phyloP scores from a whole-genome alignment of 805 yeast genomes.

The Starmerella riodocensis region DNA sequence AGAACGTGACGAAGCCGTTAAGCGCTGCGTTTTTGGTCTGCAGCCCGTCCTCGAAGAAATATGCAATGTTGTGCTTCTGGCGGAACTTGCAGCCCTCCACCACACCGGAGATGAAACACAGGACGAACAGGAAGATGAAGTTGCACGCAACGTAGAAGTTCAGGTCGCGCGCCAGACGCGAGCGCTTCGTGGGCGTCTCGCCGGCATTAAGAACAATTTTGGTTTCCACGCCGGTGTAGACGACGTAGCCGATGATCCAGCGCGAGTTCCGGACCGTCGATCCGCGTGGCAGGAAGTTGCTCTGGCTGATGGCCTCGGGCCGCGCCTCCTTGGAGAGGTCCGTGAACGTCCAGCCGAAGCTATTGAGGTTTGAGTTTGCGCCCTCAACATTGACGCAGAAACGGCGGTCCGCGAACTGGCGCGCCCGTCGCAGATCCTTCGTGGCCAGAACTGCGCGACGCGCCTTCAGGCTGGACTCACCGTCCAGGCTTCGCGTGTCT shows the following conservation, averaged over 20 bases:
- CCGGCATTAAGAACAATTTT: constrained; percentile 72
- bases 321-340: constrained; percentile 23
- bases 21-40: constrained; percentile 46
- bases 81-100: constrained; percentile 54
- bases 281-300: constrained; percentile 59
- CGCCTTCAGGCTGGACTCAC: constrained; percentile 62
- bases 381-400: constrained; percentile 59
- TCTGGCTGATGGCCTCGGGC: constrained; percentile 47
- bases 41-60: constrained; percentile 49
- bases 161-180: constrained; percentile 51
- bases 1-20: constrained; percentile 55
- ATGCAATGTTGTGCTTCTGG: constrained; percentile 33
- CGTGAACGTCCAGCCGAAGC: constrained; percentile 53
- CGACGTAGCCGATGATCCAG: constrained; percentile 61
- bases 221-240: constrained; percentile 65
- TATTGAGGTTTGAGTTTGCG: constrained; percentile 53
- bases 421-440: constrained; percentile 38
- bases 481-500: constrained; percentile 60
- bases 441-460: constrained; percentile 45
- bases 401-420: constrained; percentile 44
- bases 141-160: constrained; percentile 54
- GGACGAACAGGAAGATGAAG: constrained; percentile 44
- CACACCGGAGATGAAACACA: constrained; percentile 59
- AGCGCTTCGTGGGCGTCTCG: constrained; percentile 58
- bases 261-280: constrained; percentile 59